phyloP scores from a whole-genome alignment of 2,329 filamentous ascomycete genomes.

The Pseudocercospora eumusae region DNA sequence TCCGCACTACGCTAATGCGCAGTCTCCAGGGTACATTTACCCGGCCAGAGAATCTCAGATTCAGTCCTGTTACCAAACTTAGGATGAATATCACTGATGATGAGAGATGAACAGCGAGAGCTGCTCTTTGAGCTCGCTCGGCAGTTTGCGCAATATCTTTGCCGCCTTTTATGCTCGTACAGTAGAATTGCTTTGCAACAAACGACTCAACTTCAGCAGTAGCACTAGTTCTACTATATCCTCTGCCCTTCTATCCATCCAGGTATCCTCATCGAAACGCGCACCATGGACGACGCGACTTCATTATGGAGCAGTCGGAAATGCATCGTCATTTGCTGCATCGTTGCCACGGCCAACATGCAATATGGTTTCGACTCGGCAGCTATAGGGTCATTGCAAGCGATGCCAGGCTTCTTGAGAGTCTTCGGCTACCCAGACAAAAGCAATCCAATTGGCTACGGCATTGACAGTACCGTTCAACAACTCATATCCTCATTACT shows the following conservation, averaged over 20 bases:
- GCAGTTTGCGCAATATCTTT: neutral
- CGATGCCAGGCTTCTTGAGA: neutral
- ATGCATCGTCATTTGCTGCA: neutral
- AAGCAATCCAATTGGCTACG: neutral
- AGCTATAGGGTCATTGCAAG: neutral
- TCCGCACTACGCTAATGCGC: neutral
- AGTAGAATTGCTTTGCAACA: too few relatives aligned
- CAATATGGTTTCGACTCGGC: neutral
- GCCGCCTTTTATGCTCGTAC: too few relatives aligned
- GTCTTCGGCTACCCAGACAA: neutral
- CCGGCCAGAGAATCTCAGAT: neutral
- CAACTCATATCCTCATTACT: neutral
- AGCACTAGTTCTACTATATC: too few relatives aligned
- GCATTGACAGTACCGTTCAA: neutral
- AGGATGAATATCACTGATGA: neutral
- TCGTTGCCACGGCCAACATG: neutral
- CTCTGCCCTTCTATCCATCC: neutral
- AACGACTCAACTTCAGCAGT: too few relatives aligned
- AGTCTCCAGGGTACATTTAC: neutral
- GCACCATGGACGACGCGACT: neutral
- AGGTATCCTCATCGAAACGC: neutral
- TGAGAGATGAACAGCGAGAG: neutral
- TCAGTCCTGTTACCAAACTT: neutral
- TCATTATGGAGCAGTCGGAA: neutral
- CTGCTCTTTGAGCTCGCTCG: neutral